Evolutionary conservation across 495 filamentous ascomycete species (phyloP), one percentile per base, ranked within the genome.

Genomic region (Sordaria brevicollis): DNA sequence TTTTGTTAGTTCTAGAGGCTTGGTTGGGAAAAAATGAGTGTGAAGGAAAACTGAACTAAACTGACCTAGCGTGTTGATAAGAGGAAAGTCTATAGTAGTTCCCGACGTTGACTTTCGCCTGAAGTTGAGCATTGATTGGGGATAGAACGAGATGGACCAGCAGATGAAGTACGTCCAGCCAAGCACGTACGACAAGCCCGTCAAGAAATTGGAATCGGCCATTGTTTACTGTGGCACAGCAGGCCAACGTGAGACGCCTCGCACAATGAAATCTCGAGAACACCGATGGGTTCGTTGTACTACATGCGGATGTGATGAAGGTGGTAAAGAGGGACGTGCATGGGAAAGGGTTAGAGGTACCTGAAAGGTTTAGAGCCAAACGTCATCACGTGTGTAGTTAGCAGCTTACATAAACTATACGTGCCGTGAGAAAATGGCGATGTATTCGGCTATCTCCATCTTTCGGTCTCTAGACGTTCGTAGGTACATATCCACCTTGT

Each of bases 141-240:
- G 94, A 77, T 97, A 99, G 81, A 97, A 98, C 13, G 93, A 96
- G 41, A 90, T 77, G 1, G 90, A 92, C 94, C 94, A 96, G 76
- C 85, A 87, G n/a, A 89, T 67, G 69, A 87, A 88, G 80, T 89
- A 89, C 68, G 83, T 69, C 84, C 87, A 88, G 72, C 87, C 87
- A 62, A 88, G 83, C 1, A 86, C 15, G 69, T 74, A 76, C n/a
- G 87, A 89, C 10, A 87, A 34, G n/a, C 81, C 67, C 19, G 70
- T 68, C 57, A 78, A 72, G 31, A 76, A 68, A 29, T 21, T 57
- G 49, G 25, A 57, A 57, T 57, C 49, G 7, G 49, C 25, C 49
- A 33, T 34, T n/a, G 9, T n/a, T n/a, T n/a, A n/a, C n/a, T 19
- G 35, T 33, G 34, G 39, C 31, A 25, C 34, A 25, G 21, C 37